phyloP scores from a whole-genome alignment of 495 filamentous ascomycete genomes.

The Aspergillus biplanus region DNA sequence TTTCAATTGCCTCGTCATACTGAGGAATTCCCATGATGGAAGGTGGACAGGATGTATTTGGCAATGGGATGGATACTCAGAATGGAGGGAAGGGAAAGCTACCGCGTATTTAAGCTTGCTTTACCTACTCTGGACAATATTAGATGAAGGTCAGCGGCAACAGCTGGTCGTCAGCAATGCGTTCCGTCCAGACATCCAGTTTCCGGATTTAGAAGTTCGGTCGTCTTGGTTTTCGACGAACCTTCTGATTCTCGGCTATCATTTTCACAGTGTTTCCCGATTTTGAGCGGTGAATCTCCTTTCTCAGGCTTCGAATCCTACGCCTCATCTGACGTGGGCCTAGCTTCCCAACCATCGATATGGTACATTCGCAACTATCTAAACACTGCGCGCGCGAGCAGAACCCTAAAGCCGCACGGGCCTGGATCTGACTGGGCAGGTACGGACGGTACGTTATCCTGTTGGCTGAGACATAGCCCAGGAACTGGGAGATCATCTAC shows the following conservation, averaged over 20 bases:
- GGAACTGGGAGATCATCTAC: neutral
- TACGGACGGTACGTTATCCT: neutral
- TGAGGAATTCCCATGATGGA: slow-evolving; percentile 59
- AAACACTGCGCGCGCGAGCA: neutral
- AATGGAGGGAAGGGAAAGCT: neutral
- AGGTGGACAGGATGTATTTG: neutral
- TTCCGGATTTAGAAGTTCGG: slow-evolving; percentile 1
- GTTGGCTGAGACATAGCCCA: neutral
- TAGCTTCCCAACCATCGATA: neutral
- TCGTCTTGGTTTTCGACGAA: neutral
- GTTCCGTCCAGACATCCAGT: neutral
- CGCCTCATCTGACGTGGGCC: slow-evolving; percentile 4
- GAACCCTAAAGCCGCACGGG: neutral
- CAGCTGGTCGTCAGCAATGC: slow-evolving; percentile 6
- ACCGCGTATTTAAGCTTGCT: slow-evolving; percentile 1
- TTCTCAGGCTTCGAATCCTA: neutral
- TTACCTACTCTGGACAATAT: slow-evolving; percentile 4
- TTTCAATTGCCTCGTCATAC: slow-evolving; percentile 20
- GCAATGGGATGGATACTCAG: neutral
- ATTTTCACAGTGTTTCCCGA: neutral
- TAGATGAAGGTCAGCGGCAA: neutral
- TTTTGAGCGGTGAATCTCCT: slow-evolving; percentile 4
- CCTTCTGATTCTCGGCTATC: neutral
- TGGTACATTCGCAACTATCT: neutral
- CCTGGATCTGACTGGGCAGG: neutral